A percentile compares a stretch with the other conserved stretches of the same genome.
These are phyloP conservation scores for Lichina pygmaea DNA, from an alignment of 495 filamentous ascomycete genomes.

Conservation along the genomic window DNA sequence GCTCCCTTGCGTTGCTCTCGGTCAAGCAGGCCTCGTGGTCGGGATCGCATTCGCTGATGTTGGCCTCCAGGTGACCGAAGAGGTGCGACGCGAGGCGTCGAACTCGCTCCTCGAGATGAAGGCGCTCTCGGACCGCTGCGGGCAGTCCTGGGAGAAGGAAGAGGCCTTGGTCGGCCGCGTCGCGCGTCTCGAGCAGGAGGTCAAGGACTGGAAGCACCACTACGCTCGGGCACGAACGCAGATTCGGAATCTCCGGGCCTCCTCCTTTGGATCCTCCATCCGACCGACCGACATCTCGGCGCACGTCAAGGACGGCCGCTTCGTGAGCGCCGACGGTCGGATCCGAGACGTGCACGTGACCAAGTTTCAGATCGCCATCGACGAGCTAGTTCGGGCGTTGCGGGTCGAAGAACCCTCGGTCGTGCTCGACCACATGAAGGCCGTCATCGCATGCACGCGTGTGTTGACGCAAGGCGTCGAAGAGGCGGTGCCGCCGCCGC, in stretches of 20 bases:
- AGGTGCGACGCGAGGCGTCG: slow-evolving; percentile 65
- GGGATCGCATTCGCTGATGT: background rate
- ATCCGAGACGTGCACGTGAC: slow-evolving; percentile 83
- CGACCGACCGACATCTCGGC: slow-evolving; percentile 31
- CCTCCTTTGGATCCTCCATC: slow-evolving; percentile 44
- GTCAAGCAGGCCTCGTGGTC: background rate
- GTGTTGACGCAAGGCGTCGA: slow-evolving; percentile 54
- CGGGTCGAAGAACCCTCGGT: slow-evolving; percentile 41
- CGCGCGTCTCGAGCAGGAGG: slow-evolving; percentile 46
- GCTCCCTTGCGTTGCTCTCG: background rate
- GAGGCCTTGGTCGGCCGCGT: slow-evolving; percentile 46
- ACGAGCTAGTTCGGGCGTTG: slow-evolving; percentile 63
- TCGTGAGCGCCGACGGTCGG: slow-evolving; percentile 44
- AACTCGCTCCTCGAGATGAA: slow-evolving; percentile 78
- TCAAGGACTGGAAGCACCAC: slow-evolving; percentile 67
- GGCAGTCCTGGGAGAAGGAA: slow-evolving; percentile 57
- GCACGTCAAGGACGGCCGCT: slow-evolving; percentile 37
- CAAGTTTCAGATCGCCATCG: slow-evolving; percentile 82
- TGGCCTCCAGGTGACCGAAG: slow-evolving; percentile 41
- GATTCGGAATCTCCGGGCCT: slow-evolving; percentile 51
- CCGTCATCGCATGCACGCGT: slow-evolving; percentile 52
- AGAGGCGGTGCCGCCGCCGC: slow-evolving; percentile 7
- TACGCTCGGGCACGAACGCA: slow-evolving; percentile 75
- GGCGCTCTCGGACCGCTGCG: slow-evolving; percentile 49
- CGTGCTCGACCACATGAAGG: slow-evolving; percentile 57